Conservation (phyloP, 225 moss, liverwort and hornwort genomes). For the Bryum argenteum region DNA sequence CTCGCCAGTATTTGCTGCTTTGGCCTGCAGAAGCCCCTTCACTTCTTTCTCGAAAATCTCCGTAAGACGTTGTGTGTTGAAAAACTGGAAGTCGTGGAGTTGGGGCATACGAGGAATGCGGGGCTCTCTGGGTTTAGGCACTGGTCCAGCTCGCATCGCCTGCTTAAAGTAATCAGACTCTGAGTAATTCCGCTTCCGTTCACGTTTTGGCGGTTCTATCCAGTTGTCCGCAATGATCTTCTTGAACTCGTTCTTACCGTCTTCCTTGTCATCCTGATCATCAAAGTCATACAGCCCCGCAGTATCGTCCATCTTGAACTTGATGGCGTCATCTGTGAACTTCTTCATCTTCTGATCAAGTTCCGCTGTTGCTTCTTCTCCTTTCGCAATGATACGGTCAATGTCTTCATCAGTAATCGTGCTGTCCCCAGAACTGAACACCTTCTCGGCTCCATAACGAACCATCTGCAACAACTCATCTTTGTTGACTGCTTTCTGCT, state of each 20-base stretch:
- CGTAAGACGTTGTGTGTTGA: conserved; percentile 85
- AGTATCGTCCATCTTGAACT: conserved; percentile 99
- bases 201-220: conserved; percentile 95
- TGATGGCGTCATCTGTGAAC: conserved; percentile 99
- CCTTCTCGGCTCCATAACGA: conserved; percentile 96
- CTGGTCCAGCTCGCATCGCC: conserved; percentile 91
- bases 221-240: conserved; percentile 95
- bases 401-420: conserved; percentile 99
- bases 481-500: conserved; percentile 99
- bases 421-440: conserved; percentile 97
- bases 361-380: conserved; percentile 98
- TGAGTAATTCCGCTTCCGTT: conserved; percentile 98
- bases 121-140: conserved; percentile 91
- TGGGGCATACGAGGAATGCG: conserved; percentile 99
- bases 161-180: conserved; percentile 99
- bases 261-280: conserved; percentile 93
- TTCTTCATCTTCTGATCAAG: conserved; percentile 99
- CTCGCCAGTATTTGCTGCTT: conserved; percentile 78
- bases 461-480: conserved; percentile 99
- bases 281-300: conserved; percentile 97
- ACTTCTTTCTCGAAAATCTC: conserved; percentile 99
- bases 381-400: conserved; percentile 98
- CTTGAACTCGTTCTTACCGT: conserved; percentile 87
- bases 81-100: conserved; percentile 98
- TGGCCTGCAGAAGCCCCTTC: conserved; percentile 84